A percentile compares a stretch with the other conserved stretches of the same genome.
Evolutionary conservation across 2,329 filamentous ascomycete species (phyloP).

Genomic region (Coleophoma cylindrospora): DNA sequence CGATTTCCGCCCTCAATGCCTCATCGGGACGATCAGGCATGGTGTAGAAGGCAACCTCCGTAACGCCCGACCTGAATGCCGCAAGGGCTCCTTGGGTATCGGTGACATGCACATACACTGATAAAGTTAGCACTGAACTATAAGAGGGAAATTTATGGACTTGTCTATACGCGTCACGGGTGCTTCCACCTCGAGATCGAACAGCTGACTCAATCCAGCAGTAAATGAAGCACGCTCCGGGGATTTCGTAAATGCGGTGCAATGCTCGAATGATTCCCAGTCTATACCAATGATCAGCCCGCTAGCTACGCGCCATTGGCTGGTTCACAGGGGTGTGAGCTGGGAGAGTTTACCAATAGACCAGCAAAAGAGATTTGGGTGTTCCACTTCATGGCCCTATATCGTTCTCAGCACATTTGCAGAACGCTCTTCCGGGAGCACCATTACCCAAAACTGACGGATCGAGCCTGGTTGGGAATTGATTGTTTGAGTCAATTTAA

Average conservation of each 20-base stretch:
- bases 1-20: neutral
- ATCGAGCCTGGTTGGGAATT: neutral
- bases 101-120: neutral
- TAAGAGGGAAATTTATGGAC: neutral
- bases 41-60: constrained; percentile 4
- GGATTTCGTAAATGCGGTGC: neutral
- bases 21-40: neutral
- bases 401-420: neutral
- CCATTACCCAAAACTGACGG: neutral
- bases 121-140: neutral
- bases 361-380: constrained; percentile 4
- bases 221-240: neutral
- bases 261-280: constrained; percentile 1
- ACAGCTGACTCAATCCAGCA: neutral
- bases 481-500: neutral
- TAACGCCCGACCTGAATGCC: neutral
- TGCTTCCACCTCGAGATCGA: neutral
- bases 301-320: neutral
- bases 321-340: too few species aligned
- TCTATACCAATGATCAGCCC: neutral
- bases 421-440: neutral
- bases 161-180: neutral
- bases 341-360: neutral
- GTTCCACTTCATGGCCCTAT: constrained; percentile 2
- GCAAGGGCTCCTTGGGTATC: neutral